Base-by-base conservation (phyloP, 768 basidiomycete genomes). In the Panaeolus papilionaceus region DNA sequence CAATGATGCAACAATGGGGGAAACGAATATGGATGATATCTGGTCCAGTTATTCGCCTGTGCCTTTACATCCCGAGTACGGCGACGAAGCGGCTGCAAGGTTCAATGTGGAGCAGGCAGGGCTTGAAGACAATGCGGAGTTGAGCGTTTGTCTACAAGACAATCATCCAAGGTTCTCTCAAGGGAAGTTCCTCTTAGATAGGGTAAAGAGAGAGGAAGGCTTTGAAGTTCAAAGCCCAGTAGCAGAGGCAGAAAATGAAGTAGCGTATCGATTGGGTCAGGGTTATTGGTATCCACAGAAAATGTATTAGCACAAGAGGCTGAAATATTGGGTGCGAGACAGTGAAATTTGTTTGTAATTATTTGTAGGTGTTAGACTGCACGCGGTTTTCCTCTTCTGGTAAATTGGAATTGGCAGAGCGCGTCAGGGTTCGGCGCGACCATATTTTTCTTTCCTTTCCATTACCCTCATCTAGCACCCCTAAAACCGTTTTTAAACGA, bases 271-370 rank as follows among this genome's bases (percentile, higher is more conserved):
- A 61, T 74, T 93, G 69, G 84, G 78, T 33, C 67, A 54, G 63
- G 83, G 81, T 33, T 91, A 93, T 73, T 93, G 92, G 92, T 78
- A 82, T 28, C 92, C 89, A 0, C 86, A 89, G 65, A 85, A 79
- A 67, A 78, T 87, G 47, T 91, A 78, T 74, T 18, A 63, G 39
- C 39, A 11, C 39, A 40, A 40, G 39, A 40, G 9, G 39, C 39
- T 16, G 16, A 44, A 44, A 44, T 18, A 18, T 18, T n/a, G 11
- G 42, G 18, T 18, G 42, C 4, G 39, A 40, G 10, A 40, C 14
- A 4, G 14, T 18, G 16, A 16, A 14, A 4, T 33, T 23, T 47
- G 42, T 33, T 28, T 26, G 23, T 54, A 23, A 12, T 6, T 47
- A 9, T 42, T 63, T 42, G 6, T 14, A 16, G 0, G 28, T 58